Evolutionary conservation across 306 rosid genomes (phyloP).

Genomic region (Malus sylvestris): DNA sequence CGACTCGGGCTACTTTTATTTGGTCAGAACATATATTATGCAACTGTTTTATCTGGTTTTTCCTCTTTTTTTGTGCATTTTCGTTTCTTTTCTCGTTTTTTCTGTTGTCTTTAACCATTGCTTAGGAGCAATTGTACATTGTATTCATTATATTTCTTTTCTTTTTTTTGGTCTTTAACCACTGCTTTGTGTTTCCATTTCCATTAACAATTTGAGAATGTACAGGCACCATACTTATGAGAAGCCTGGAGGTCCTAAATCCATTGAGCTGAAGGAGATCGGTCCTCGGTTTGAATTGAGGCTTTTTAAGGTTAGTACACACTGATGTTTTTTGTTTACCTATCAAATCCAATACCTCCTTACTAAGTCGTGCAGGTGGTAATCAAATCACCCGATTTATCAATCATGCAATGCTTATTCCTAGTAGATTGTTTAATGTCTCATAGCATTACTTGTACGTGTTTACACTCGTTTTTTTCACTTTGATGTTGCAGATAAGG

Average conservation of each 20-base stretch:
- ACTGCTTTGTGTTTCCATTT: not conserved
- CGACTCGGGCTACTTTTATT: not conserved
- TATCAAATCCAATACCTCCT: too few relatives aligned
- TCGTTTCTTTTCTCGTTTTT: not conserved
- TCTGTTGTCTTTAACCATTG: not conserved
- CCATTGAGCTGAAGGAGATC: slow-evolving; percentile 74
- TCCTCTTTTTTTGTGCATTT: not conserved
- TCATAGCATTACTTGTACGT: not conserved
- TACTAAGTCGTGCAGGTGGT: too few relatives aligned
- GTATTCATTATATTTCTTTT: not conserved
- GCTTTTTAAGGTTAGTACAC: slow-evolving; percentile 51
- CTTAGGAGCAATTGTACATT: not conserved
- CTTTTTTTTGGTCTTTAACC: not conserved
- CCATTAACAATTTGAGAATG: not conserved
- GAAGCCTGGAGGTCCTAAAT: slow-evolving; percentile 72
- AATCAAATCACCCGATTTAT: not conserved
- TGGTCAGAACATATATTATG: not conserved
- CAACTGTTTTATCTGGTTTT: too few relatives aligned
- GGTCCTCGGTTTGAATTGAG: slow-evolving; percentile 94
- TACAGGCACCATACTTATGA: slow-evolving; percentile 82
- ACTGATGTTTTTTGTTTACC: too few relatives aligned
- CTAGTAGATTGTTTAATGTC: not conserved
- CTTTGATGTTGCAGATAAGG: slow-evolving; percentile 43
- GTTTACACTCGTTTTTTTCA: not conserved
- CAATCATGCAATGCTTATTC: not conserved